These are phyloP conservation scores for Lactuca saligna DNA, from an alignment of 129 eudicot species.

Conservation along the genomic window DNA sequence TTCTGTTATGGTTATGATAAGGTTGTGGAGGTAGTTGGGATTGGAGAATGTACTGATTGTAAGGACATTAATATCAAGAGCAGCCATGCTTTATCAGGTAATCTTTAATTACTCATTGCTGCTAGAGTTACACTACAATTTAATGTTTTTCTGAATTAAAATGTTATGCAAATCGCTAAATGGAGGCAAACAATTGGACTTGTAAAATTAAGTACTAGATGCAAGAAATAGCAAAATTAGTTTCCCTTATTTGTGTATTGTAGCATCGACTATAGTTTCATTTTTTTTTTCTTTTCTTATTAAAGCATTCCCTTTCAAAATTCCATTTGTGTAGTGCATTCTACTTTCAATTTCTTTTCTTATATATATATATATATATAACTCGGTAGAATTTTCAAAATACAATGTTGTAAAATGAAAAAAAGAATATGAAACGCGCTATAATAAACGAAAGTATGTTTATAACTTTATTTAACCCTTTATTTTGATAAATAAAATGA, in stretches of 20 bases:
- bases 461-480: background rate
- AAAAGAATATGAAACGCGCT: background rate
- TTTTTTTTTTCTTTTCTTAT: background rate
- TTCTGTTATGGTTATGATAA: slow-evolving; percentile 48
- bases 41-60: slow-evolving; percentile 83
- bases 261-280: background rate
- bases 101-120: background rate
- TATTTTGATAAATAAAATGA: background rate
- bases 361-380: no score
- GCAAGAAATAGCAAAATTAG: background rate
- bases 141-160: background rate
- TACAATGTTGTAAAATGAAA: no score
- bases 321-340: no score
- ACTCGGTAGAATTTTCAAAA: no score
- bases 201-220: background rate
- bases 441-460: no score
- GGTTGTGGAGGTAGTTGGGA: slow-evolving; percentile 66
- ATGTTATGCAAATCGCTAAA: background rate
- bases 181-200: background rate
- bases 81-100: slow-evolving; percentile 76
- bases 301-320: no score
- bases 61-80: slow-evolving; percentile 55
- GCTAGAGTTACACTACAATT: background rate
- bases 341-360: no score
- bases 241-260: no score